phyloP scores from a whole-genome alignment of 495 filamentous ascomycete species.

The Neurospora pannonica region DNA sequence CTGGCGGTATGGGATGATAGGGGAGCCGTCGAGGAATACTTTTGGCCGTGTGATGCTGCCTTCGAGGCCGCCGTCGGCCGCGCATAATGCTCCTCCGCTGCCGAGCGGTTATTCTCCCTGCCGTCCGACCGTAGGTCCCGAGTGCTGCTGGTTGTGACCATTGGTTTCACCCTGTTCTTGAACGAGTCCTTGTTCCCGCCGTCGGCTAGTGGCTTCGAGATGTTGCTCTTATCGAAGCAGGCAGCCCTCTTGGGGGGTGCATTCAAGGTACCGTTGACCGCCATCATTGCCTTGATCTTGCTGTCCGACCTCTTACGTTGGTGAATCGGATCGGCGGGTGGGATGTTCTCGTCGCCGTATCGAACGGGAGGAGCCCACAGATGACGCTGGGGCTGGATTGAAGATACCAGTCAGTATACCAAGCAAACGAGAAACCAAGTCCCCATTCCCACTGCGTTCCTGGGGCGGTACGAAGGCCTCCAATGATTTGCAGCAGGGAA shows the following conservation, averaged over 20 bases:
- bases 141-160: conserved; percentile 19
- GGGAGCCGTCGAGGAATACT: conserved; percentile 3
- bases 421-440: not conserved
- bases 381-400: conserved; percentile 61
- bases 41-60: conserved; percentile 2
- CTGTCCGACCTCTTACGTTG: conserved; percentile 77
- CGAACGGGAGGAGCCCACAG: conserved; percentile 42
- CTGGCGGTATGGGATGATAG: not conserved
- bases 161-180: conserved; percentile 14
- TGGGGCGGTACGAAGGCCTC: not conserved
- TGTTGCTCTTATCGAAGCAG: conserved; percentile 77
- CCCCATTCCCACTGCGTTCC: not conserved
- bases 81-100: not conserved
- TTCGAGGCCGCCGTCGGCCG: conserved; percentile 3
- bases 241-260: conserved; percentile 62
- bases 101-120: conserved; percentile 25
- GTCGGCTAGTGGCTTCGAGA: conserved; percentile 39
- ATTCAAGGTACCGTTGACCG: conserved; percentile 51
- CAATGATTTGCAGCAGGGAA: not conserved
- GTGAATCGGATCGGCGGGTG: conserved; percentile 54
- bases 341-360: conserved; percentile 62
- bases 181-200: conserved; percentile 38
- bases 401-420: conserved; percentile 1
- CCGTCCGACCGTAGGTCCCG: conserved; percentile 42
- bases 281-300: conserved; percentile 47